Base-by-base conservation (phyloP, 805 yeast genomes). In the Nakazawaea populi region DNA sequence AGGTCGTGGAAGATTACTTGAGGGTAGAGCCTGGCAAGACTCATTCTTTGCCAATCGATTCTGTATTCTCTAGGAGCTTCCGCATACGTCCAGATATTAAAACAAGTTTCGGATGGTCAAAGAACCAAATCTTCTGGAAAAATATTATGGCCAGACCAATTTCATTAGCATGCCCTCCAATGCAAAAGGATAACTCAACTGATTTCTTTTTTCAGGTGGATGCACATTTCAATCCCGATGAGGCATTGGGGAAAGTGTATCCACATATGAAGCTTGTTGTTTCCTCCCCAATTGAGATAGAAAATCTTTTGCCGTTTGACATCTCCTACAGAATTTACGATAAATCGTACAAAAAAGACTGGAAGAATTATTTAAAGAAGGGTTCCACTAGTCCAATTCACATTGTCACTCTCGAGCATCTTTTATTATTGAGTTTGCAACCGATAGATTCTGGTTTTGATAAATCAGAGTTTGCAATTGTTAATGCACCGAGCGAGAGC, bases 241-340 rank as follows among this genome's bases (percentile, higher is more conserved):
- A 88, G 55, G 90, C 89, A 0, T 68, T 90, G 29, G 77, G 87
- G 0, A 73, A 75, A 52, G 76, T 87, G 1, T 95, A 89, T 60
- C 99, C 99, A 0, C 94, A 88, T 59, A 77, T 92, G 87, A 76
- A 73, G 7, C 68, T 94, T 28, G 76, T 82, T 4, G 68, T 94
- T 6, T 82, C 94, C 0, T 89, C 98, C 0, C 98, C 99, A 0
- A 67, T 94, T 44, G 88, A 87, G 57, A 73, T 94, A 52, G 90
- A 87, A 57, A 94, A 94, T 60, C 70, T 89, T 47, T 65, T 95
- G 46, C 98, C 99, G 0, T 87, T 77, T 61, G 96, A 88, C 58
- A 66, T 92, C 42, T 73, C 79, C 18, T 89, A 86, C 67, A 73
- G 86, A 51, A 73, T 94, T 11, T 87, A 85, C 64, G 94, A 90